Conservation (phyloP, 169 alveolate species). For the Plasmodium inui region DNA sequence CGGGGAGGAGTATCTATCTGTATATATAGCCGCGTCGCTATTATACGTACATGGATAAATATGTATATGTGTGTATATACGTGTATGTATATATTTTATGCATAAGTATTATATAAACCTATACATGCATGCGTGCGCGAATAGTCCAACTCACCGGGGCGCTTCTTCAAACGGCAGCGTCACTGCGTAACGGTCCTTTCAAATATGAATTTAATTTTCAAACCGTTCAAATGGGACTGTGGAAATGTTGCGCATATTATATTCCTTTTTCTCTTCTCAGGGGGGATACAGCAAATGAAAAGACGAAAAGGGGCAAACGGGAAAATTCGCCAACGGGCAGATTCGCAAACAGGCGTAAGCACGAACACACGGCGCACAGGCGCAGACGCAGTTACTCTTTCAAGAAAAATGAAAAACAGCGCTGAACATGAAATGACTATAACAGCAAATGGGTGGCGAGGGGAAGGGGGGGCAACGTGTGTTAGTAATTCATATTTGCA, state of each 20-base stretch:
- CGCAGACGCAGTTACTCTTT: not conserved
- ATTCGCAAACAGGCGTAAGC: not conserved
- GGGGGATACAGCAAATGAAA: not conserved
- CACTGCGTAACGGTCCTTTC: not conserved
- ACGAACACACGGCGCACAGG: not conserved
- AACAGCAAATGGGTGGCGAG: not conserved
- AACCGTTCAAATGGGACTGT: not conserved
- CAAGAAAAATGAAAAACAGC: not conserved
- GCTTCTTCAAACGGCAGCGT: not conserved
- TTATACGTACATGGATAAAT: no score
- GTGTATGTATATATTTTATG: not conserved
- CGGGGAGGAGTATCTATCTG: not conserved
- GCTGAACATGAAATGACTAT: not conserved
- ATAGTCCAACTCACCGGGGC: not conserved
- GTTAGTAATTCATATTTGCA: not conserved
- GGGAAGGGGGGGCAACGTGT: not conserved
- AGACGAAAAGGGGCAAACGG: not conserved
- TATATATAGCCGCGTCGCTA: not conserved
- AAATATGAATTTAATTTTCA: not conserved
- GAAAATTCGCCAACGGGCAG: no score
- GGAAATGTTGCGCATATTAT: not conserved
- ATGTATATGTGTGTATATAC: not conserved
- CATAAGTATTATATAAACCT: not conserved
- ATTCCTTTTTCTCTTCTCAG: not conserved
- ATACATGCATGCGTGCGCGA: slow-evolving; percentile 1